Evolutionary conservation across 345 rosid genomes (phyloP).

Genomic region (Citrus maxima): DNA sequence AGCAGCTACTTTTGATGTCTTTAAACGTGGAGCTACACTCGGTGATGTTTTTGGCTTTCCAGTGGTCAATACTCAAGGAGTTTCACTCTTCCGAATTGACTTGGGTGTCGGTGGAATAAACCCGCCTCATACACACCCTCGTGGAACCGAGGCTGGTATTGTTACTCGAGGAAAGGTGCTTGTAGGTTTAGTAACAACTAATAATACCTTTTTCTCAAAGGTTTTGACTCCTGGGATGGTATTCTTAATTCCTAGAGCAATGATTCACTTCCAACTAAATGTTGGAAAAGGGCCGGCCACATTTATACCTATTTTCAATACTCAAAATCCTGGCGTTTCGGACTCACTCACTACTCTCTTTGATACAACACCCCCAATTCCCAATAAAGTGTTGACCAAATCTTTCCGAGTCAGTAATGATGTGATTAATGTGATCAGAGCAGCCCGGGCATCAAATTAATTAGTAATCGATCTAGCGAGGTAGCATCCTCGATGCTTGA

Average conservation of each 20-base stretch:
- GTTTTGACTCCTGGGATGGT: slow-evolving; percentile 49
- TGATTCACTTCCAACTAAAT: slow-evolving; percentile 73
- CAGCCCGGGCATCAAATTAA: slow-evolving; percentile 1
- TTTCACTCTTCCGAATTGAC: slow-evolving; percentile 70
- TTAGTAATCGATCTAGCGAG: background rate
- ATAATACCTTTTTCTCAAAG: slow-evolving; percentile 48
- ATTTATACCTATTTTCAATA: slow-evolving; percentile 64
- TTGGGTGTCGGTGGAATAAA: slow-evolving; percentile 57
- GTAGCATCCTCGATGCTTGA: background rate
- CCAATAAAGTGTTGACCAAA: slow-evolving; percentile 50
- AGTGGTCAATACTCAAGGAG: slow-evolving; percentile 57
- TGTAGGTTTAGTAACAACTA: slow-evolving; percentile 54
- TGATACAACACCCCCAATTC: slow-evolving; percentile 54
- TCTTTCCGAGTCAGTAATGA: slow-evolving; percentile 46
- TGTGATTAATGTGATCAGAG: slow-evolving; percentile 42
- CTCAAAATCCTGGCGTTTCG: slow-evolving; percentile 58
- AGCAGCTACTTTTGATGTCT: slow-evolving; percentile 36
- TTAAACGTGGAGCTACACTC: slow-evolving; percentile 23
- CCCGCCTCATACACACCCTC: slow-evolving; percentile 76
- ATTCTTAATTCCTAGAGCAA: slow-evolving; percentile 62
- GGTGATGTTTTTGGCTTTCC: slow-evolving; percentile 58
- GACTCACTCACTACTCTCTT: slow-evolving; percentile 37
- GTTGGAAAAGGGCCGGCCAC: slow-evolving; percentile 61
- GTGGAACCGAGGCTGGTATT: slow-evolving; percentile 50
- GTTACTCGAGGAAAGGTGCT: slow-evolving; percentile 58